Conservation (phyloP, 257 asterid genomes). For the Nicotiana obtusifolia region DNA sequence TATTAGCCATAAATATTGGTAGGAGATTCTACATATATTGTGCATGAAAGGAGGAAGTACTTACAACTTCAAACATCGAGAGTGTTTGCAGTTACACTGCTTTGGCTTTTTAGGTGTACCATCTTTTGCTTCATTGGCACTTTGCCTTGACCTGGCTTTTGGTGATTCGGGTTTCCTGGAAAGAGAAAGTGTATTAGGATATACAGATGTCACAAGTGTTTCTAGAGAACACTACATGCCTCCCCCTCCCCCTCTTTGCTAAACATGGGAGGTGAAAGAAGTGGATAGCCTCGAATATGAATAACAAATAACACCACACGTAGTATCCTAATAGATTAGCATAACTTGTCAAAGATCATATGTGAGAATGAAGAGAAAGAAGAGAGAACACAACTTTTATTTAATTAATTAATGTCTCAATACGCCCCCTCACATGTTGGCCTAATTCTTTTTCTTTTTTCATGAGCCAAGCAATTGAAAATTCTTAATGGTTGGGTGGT, state of each 20-base stretch:
- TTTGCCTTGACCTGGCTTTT: slow-evolving; percentile 54
- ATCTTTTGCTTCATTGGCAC: slow-evolving; percentile 52
- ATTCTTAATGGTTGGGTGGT: too few species aligned
- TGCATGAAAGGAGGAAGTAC: slow-evolving; percentile 22
- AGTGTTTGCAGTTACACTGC: slow-evolving; percentile 92
- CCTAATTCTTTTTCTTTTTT: too few species aligned
- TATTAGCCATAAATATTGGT: neutral
- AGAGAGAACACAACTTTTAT: too few species aligned
- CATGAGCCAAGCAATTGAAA: too few species aligned
- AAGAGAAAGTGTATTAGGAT: slow-evolving; percentile 10
- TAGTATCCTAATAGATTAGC: neutral
- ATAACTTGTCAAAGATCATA: neutral
- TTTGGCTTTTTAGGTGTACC: slow-evolving; percentile 90
- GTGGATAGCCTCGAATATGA: neutral
- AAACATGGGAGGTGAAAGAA: neutral
- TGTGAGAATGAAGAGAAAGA: too few species aligned
- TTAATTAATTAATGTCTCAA: too few species aligned
- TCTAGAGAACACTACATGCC: neutral
- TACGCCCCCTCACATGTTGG: too few species aligned
- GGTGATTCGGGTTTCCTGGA: slow-evolving; percentile 91
- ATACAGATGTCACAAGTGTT: neutral
- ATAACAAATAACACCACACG: neutral
- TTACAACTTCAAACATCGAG: slow-evolving; percentile 90
- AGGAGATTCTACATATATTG: neutral
- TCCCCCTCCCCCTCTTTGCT: neutral